Conservation (phyloP, 495 filamentous ascomycete genomes). For the Chaetomium fimeti region DNA sequence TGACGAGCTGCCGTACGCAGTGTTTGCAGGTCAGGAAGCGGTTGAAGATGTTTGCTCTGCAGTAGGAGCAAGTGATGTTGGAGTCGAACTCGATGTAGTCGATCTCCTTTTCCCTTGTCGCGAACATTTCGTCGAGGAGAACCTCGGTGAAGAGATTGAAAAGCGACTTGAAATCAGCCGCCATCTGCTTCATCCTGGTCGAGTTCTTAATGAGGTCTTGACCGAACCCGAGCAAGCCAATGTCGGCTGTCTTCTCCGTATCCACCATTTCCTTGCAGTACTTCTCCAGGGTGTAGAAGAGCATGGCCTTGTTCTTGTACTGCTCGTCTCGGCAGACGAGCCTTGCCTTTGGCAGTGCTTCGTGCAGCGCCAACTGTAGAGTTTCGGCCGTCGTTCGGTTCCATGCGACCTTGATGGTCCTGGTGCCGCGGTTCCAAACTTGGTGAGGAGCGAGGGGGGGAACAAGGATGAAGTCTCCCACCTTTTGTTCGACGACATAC, state of each 20-base stretch:
- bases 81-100: slow-evolving; percentile 78
- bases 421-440: slow-evolving; percentile 94
- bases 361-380: slow-evolving; percentile 75
- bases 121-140: slow-evolving; percentile 80
- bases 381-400: slow-evolving; percentile 95
- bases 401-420: slow-evolving; percentile 97
- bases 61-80: slow-evolving; percentile 92
- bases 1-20: slow-evolving; percentile 60
- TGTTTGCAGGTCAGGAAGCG: slow-evolving; percentile 84
- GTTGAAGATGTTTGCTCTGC: slow-evolving; percentile 95
- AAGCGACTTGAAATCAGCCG: slow-evolving; percentile 73
- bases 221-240: slow-evolving; percentile 43
- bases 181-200: slow-evolving; percentile 62
- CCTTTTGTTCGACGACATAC: slow-evolving; percentile 86
- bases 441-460: slow-evolving; percentile 97
- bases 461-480: slow-evolving; percentile 93
- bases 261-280: slow-evolving; percentile 66
- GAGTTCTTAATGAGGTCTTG: slow-evolving; percentile 50
- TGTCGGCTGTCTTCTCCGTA: slow-evolving; percentile 47
- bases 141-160: slow-evolving; percentile 75
- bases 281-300: slow-evolving; percentile 77
- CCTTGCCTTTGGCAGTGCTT: slow-evolving; percentile 81
- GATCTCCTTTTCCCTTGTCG: slow-evolving; percentile 60
- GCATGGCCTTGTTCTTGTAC: slow-evolving; percentile 96
- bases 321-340: slow-evolving; percentile 97